Evolutionary conservation across 2,329 filamentous ascomycete genomes (phyloP), one percentile per base, ranked within the genome.

Genomic region (Aureobasidium sp.): DNA sequence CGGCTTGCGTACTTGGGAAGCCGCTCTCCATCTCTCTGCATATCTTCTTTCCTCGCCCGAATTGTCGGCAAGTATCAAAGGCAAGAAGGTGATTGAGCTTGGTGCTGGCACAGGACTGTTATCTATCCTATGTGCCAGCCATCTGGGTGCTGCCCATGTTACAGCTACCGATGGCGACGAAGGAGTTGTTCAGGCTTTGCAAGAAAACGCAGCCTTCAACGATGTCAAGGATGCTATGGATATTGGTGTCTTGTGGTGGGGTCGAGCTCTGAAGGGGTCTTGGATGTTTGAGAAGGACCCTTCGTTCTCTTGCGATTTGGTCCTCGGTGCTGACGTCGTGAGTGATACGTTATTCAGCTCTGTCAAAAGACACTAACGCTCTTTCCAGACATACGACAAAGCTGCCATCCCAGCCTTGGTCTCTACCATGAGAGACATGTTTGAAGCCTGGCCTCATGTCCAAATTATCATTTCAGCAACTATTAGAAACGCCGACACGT

Each of bases 1-100:
- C 0, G 89, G 89, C 1, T 79, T 89, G 27, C 82, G 89, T 37
- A 93, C 90, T 0, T 94, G 89, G 90, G 90, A 93, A 72, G 89
- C 89, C 0, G 85, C 88, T 1, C 76, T 93, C 9, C 87, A 91
- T 67, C 78, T 93, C 0, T 87, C 87, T 1, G 81, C 86, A 48
- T 91, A 86, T 68, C 81, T 92, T 25, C 83, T 83, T 64, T 70
- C 64, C 12, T 15, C 78, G 71, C 5, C 68, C 3, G 73, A 73
- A 36, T 65, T 74, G 5, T 52, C 68, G 12, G 64, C 70, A 2
- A 68, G 81, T 4, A 76, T 90, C 31, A 68, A 68, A 8, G 79
- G 77, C 2, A 87, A 84, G 69, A 80, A 77, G 8, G 74, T 92
- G 0, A 77, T 93, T 2, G 89, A 93, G 70, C 79, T 93, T 1